These are phyloP conservation scores for Russula griseocarnosa DNA, from an alignment of 768 basidiomycete species.

Conservation along the genomic window DNA sequence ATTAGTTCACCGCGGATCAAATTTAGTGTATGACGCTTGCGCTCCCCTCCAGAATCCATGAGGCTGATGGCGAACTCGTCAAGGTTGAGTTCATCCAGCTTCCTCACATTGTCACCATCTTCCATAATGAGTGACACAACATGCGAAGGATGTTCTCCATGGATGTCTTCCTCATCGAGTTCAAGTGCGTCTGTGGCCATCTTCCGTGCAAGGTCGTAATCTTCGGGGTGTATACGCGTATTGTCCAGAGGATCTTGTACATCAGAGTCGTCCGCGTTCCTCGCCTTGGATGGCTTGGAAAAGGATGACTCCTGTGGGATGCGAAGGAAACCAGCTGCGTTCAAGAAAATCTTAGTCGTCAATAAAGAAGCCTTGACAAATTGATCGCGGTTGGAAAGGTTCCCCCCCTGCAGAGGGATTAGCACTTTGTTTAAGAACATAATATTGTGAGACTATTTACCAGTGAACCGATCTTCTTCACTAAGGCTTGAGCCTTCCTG, in stretches of 20 bases:
- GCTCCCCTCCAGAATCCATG: slow-evolving; percentile 73
- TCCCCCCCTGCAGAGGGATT: slow-evolving; percentile 62
- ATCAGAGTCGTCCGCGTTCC: slow-evolving; percentile 59
- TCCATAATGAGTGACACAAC: slow-evolving; percentile 84
- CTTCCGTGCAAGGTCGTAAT: slow-evolving; percentile 95
- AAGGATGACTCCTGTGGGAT: slow-evolving; percentile 68
- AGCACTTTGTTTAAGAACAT: background rate
- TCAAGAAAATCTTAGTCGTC: slow-evolving; percentile 85
- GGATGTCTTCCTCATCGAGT: slow-evolving; percentile 95
- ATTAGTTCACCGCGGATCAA: slow-evolving; percentile 84
- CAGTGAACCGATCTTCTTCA: slow-evolving; percentile 72
- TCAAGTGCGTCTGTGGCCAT: slow-evolving; percentile 98
- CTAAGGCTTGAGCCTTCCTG: slow-evolving; percentile 81
- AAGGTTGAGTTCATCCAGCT: slow-evolving; percentile 85
- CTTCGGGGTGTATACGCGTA: slow-evolving; percentile 95
- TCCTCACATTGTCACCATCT: slow-evolving; percentile 71
- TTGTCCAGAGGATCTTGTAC: slow-evolving; percentile 87
- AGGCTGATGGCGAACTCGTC: slow-evolving; percentile 96
- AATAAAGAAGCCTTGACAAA: slow-evolving; percentile 78
- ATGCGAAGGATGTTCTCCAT: slow-evolving; percentile 87
- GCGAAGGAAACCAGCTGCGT: slow-evolving; percentile 87
- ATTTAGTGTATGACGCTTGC: slow-evolving; percentile 86
- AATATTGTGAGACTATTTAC: slow-evolving; percentile 44
- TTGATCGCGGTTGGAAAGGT: slow-evolving; percentile 79
- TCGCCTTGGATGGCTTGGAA: slow-evolving; percentile 54